Conservation (phyloP, 2,329 filamentous ascomycete genomes). For the Ceratocystis destructans region DNA sequence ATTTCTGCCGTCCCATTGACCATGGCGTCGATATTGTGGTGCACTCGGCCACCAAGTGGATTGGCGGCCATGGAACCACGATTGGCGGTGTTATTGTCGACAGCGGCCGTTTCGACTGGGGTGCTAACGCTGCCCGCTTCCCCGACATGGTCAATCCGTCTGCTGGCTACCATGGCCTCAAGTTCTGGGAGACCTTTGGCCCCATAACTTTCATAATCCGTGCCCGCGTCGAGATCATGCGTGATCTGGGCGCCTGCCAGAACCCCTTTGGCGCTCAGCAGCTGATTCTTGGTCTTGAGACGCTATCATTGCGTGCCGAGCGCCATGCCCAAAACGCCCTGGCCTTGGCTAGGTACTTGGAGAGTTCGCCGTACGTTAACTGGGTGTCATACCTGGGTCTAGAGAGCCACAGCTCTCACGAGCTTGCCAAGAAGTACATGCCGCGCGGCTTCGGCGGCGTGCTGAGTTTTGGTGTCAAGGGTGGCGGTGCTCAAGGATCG, state of each 20-base stretch:
- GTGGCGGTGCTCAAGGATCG: slow-evolving; percentile 67
- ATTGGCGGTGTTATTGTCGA: slow-evolving; percentile 79
- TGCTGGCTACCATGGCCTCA: slow-evolving; percentile 81
- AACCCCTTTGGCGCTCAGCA: slow-evolving; percentile 92
- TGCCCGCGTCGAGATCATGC: slow-evolving; percentile 75
- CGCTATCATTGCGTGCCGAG: slow-evolving; percentile 72
- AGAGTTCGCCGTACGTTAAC: slow-evolving; percentile 66
- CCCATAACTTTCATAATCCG: slow-evolving; percentile 69
- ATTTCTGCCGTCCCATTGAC: slow-evolving; percentile 72
- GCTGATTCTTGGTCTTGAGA: slow-evolving; percentile 78
- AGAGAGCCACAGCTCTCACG: slow-evolving; percentile 65
- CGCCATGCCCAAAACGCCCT: slow-evolving; percentile 75
- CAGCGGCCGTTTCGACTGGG: slow-evolving; percentile 89
- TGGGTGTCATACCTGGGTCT: slow-evolving; percentile 95
- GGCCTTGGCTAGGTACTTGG: slow-evolving; percentile 66
- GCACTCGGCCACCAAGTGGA: slow-evolving; percentile 94
- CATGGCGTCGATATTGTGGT: slow-evolving; percentile 90
- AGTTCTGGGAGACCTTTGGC: slow-evolving; percentile 90
- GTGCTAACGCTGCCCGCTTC: slow-evolving; percentile 67
- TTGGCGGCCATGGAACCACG: slow-evolving; percentile 87
- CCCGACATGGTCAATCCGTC: slow-evolving; percentile 84
- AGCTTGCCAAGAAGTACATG: slow-evolving; percentile 74
- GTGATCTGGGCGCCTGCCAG: slow-evolving; percentile 68
- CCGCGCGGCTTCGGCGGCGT: slow-evolving; percentile 77
- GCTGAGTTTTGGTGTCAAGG: slow-evolving; percentile 85